Evolutionary conservation across 352 stramenopile species (phyloP), one percentile per base, ranked within the genome.

Genomic region (Thalassiosira exigua): DNA sequence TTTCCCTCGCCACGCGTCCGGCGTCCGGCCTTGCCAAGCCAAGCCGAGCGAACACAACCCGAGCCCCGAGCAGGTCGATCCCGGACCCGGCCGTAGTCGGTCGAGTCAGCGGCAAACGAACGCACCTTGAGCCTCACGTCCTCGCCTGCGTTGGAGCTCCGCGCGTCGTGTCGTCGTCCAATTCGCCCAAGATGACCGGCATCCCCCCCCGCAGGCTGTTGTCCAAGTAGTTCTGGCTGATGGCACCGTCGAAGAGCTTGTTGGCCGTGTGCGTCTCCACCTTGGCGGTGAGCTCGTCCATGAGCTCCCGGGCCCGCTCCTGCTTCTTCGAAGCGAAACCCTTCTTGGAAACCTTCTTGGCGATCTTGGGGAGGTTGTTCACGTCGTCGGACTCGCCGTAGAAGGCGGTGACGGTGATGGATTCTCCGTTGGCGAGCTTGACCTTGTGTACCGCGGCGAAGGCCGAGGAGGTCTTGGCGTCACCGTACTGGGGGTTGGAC

Each of bases 161-260:
- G 75, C 11, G 76, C 66, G 26, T 81, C 58, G 19, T 90, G 26
- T 81, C 58, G 19, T 90, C 81, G 69, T 93, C 86, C 24, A 81
- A 11, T 22, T 92, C 84, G 27, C 92, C 92, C 42, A 95, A 76
- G 57, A 95, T 65, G 44, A 92, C 65, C 12, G 92, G 91, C 24
- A 93, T 50, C 21, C 92, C 92, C 22, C 92, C 92, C 29, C 90
- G 74, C 17, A 96, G 78, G 69, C 86, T 84, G 54, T 95, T 95
- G 70, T 95, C 91, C 14, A 96, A 77, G 75, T 92, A 95, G 71
- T 91, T 92, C 58, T 93, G 87, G 54, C 87, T 70, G 48, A 93
- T 78, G 69, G 90, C 68, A 21, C 71, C 85, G 85, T 96, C 75
- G 69, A 95, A 95, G 22, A 95, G 51, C 19, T 81, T 29, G 54